These are phyloP conservation scores for Candida takata DNA, from an alignment of 805 yeast genomes.

Conservation along the genomic window DNA sequence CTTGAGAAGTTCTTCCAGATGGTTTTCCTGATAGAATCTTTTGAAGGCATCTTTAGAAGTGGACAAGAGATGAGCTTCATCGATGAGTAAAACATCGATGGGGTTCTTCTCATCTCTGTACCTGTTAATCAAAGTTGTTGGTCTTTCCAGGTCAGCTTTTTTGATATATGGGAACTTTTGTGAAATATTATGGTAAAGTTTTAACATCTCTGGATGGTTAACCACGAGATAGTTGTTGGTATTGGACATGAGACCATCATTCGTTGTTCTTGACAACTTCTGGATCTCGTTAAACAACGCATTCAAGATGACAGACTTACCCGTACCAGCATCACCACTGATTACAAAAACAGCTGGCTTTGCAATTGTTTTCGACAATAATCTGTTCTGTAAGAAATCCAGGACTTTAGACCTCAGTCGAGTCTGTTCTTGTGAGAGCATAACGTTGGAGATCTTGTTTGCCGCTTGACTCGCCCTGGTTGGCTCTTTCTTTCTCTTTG, in stretches of 20 bases:
- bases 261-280: constrained; percentile 18
- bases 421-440: constrained; percentile 32
- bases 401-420: constrained; percentile 25
- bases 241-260: constrained; percentile 19
- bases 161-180: constrained; percentile 30
- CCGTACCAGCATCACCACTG: constrained; percentile 45
- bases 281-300: constrained; percentile 38
- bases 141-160: constrained; percentile 36
- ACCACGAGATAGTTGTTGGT: constrained; percentile 35
- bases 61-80: constrained; percentile 40
- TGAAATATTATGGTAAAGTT: constrained; percentile 34
- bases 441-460: constrained; percentile 27
- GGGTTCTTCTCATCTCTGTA: constrained; percentile 4
- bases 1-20: constrained; percentile 33
- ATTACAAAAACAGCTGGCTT: constrained; percentile 33
- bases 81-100: constrained; percentile 35
- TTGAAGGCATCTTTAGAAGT: constrained; percentile 39
- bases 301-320: constrained; percentile 38
- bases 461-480: neutral
- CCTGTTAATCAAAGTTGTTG: constrained; percentile 36
- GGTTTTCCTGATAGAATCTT: constrained; percentile 37
- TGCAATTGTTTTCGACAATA: constrained; percentile 10
- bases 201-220: constrained; percentile 43
- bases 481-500: neutral
- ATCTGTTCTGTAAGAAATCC: constrained; percentile 23